A percentile compares a stretch with the other conserved stretches of the same genome.
Conservation (phyloP, 2,329 filamentous ascomycete species). For the Seiridium unicorne region DNA sequence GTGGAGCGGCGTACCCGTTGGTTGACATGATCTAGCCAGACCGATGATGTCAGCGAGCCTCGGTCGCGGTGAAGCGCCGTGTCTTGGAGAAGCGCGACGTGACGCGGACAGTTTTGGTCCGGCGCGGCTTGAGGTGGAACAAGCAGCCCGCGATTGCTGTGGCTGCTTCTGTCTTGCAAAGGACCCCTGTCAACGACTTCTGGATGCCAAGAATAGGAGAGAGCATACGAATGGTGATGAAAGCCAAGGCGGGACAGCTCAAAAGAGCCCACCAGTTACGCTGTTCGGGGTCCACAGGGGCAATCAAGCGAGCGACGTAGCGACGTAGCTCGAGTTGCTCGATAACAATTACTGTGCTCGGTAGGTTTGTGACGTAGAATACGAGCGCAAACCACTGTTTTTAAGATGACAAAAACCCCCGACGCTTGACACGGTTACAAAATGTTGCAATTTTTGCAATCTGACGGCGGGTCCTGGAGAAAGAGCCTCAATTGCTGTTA, state of each 20-base stretch:
- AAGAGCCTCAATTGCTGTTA: neutral
- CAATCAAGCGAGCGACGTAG: neutral
- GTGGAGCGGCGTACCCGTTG: slow-evolving; percentile 3
- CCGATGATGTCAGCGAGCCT: slow-evolving; percentile 7
- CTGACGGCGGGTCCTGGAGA: neutral
- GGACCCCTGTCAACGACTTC: neutral
- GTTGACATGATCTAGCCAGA: slow-evolving; percentile 2
- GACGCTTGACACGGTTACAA: neutral
- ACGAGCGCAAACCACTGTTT: slow-evolving; percentile 1
- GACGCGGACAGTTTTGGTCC: slow-evolving; percentile 4
- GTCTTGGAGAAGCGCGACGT: neutral
- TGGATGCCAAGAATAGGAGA: slow-evolving; percentile 1
- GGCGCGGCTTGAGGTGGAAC: neutral
- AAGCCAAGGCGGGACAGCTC: slow-evolving; percentile 3
- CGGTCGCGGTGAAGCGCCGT: neutral
- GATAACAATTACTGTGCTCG: neutral
- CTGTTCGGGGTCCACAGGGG: neutral
- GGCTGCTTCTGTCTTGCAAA: slow-evolving; percentile 3
- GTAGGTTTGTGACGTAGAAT: neutral
- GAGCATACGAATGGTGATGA: slow-evolving; percentile 4
- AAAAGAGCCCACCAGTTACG: neutral
- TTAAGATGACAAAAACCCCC: neutral
- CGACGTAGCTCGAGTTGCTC: neutral
- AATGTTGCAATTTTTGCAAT: slow-evolving; percentile 1
- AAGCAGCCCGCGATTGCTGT: neutral